phyloP scores from a whole-genome alignment of 2,329 filamentous ascomycete species.

The Sporothrix mexicana region DNA sequence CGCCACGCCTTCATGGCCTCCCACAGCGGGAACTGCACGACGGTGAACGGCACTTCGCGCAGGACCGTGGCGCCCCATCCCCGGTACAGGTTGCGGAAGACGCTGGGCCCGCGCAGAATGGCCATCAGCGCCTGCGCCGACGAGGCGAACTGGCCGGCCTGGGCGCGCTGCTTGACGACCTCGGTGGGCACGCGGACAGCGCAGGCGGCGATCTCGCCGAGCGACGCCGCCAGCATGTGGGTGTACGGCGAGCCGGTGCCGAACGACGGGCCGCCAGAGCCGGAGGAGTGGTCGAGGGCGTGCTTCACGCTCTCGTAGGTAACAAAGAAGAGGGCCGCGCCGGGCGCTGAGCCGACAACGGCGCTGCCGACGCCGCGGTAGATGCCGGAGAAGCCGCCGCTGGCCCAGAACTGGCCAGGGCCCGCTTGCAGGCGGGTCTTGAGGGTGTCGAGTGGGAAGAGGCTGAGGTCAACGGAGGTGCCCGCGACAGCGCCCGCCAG shows the following conservation, averaged over 20 bases:
- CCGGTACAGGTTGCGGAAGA: conserved; percentile 85
- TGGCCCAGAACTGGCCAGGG: conserved; percentile 70
- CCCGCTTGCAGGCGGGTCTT: conserved; percentile 94
- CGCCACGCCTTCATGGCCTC: conserved; percentile 84
- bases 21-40: conserved; percentile 97
- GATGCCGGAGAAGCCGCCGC: conserved; percentile 87
- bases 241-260: conserved; percentile 43
- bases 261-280: conserved; percentile 40
- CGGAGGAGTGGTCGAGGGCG: conserved; percentile 47
- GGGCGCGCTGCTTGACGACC: conserved; percentile 94
- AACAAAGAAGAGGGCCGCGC: conserved; percentile 96
- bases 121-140: conserved; percentile 70
- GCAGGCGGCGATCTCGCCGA: conserved; percentile 92
- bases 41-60: conserved; percentile 94
- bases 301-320: conserved; percentile 82
- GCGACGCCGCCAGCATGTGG: conserved; percentile 84
- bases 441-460: conserved; percentile 97
- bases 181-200: conserved; percentile 92
- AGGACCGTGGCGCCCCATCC: conserved; percentile 93
- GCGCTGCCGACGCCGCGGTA: conserved; percentile 92
- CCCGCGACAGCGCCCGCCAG: conserved; percentile 88
- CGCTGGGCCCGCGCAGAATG: conserved; percentile 67
- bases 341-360: conserved; percentile 87
- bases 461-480: conserved; percentile 93
- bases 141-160: conserved; percentile 80